Conservation (phyloP, 1,139 yeast species). For the Yamadazyma conglobata region DNA sequence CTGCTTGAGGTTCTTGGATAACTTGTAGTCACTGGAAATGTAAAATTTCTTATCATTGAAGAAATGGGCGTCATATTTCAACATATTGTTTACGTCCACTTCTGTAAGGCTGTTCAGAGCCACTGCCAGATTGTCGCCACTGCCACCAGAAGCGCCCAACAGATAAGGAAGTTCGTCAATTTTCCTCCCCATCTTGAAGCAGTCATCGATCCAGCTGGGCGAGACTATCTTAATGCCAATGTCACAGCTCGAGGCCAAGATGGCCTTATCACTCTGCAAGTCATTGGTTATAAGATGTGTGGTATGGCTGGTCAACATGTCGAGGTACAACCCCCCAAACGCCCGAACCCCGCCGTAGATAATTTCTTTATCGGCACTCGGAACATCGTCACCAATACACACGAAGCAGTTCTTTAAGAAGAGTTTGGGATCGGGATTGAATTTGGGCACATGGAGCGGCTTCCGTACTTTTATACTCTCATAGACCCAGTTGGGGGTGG, state of each 20-base stretch:
- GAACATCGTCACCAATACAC: slow-evolving; percentile 56
- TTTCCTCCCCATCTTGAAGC: slow-evolving; percentile 50
- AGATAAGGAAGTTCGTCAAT: slow-evolving; percentile 54
- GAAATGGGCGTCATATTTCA: slow-evolving; percentile 14
- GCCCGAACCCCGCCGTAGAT: slow-evolving; percentile 65
- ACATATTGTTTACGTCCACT: slow-evolving; percentile 10
- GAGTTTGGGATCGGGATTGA: slow-evolving; percentile 67
- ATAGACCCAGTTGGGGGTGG: slow-evolving; percentile 61
- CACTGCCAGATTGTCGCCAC: slow-evolving; percentile 1
- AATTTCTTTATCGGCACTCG: slow-evolving; percentile 59
- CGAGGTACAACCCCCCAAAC: slow-evolving; percentile 71
- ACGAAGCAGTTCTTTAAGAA: slow-evolving; percentile 61
- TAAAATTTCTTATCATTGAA: slow-evolving; percentile 26
- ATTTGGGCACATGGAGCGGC: slow-evolving; percentile 48
- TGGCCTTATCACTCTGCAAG: slow-evolving; percentile 47
- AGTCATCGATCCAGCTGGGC: slow-evolving; percentile 77
- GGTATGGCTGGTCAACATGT: slow-evolving; percentile 62
- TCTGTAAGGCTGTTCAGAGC: slow-evolving; percentile 6
- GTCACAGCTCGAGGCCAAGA: slow-evolving; percentile 38
- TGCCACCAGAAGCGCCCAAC: slow-evolving; percentile 11
- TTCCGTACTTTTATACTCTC: slow-evolving; percentile 45
- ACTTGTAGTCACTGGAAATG: slow-evolving; percentile 30
- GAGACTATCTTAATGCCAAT: slow-evolving; percentile 58
- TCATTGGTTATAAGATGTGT: slow-evolving; percentile 72
- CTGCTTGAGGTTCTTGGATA: slow-evolving; percentile 28